Evolutionary conservation across 78 protist genomes (phyloP).

Genomic region (Cavenderia fasciculata): DNA sequence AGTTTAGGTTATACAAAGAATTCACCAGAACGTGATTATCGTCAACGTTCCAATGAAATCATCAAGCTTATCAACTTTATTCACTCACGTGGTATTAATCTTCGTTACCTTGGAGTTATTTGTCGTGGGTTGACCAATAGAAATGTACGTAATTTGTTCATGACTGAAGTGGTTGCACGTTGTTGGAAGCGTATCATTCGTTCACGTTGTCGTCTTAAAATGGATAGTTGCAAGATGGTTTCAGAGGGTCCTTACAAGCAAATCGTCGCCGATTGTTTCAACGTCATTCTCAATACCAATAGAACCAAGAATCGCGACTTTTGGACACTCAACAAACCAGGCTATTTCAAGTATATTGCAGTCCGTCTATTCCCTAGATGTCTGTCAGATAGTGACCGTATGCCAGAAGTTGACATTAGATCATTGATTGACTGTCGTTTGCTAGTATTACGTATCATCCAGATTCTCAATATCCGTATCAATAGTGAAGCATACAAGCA

Average conservation of each 20-base stretch:
- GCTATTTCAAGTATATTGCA: constrained; percentile 20
- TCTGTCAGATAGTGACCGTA: neutral
- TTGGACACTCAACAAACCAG: constrained; percentile 5
- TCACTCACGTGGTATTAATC: constrained; percentile 42
- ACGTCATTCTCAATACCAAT: neutral
- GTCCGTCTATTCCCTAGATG: constrained; percentile 1
- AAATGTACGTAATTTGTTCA: neutral
- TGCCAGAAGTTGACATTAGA: constrained; percentile 3
- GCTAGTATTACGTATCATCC: constrained; percentile 1
- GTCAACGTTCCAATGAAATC: neutral
- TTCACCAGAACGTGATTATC: neutral
- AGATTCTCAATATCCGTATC: constrained; percentile 18
- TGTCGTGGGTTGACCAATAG: neutral
- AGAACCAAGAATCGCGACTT: neutral
- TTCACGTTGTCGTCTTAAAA: neutral
- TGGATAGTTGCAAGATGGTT: constrained; percentile 1
- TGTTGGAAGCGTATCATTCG: constrained; percentile 41
- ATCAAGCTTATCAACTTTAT: constrained; percentile 2
- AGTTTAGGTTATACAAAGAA: neutral
- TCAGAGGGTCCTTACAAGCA: constrained; percentile 7
- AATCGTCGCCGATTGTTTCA: neutral
- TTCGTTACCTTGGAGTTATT: constrained; percentile 51
- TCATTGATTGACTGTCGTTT: neutral
- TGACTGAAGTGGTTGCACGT: constrained; percentile 40
- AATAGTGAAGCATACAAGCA: constrained; percentile 25